These are phyloP conservation scores for Neurospora hispaniola DNA, from an alignment of 495 filamentous ascomycete species.

Conservation along the genomic window DNA sequence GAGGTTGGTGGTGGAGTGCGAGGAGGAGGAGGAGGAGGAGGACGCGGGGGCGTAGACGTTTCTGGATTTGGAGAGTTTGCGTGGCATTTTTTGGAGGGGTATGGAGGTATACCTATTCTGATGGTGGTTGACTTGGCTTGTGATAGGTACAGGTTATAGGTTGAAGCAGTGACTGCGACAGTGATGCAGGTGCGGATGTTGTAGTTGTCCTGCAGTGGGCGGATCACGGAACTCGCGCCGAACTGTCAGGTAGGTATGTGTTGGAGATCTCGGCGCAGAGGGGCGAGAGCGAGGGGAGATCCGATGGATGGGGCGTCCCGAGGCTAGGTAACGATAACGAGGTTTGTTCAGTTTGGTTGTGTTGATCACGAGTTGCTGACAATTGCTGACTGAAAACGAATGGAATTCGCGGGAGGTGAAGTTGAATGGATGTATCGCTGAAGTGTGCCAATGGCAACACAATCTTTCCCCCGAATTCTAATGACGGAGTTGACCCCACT, in stretches of 20 bases:
- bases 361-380: not conserved
- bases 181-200: not conserved
- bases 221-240: not conserved
- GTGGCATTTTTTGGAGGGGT: not conserved
- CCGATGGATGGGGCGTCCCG: not conserved
- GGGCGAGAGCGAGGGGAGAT: not conserved
- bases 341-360: not conserved
- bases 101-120: too few species aligned
- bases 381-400: not conserved
- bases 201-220: not conserved
- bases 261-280: not conserved
- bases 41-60: not conserved
- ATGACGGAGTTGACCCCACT: not conserved
- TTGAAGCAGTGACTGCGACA: not conserved
- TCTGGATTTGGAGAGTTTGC: conserved; percentile 4
- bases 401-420: not conserved
- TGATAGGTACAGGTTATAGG: not conserved
- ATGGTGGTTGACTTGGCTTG: not conserved
- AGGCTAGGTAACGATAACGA: not conserved
- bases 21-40: not conserved
- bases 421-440: not conserved
- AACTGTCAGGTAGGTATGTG: not conserved
- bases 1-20: conserved; percentile 10
- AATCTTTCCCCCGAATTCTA: not conserved
- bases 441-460: not conserved